Base-by-base conservation (phyloP, 2,329 filamentous ascomycete genomes). In the Herpotrichia juniperi region DNA sequence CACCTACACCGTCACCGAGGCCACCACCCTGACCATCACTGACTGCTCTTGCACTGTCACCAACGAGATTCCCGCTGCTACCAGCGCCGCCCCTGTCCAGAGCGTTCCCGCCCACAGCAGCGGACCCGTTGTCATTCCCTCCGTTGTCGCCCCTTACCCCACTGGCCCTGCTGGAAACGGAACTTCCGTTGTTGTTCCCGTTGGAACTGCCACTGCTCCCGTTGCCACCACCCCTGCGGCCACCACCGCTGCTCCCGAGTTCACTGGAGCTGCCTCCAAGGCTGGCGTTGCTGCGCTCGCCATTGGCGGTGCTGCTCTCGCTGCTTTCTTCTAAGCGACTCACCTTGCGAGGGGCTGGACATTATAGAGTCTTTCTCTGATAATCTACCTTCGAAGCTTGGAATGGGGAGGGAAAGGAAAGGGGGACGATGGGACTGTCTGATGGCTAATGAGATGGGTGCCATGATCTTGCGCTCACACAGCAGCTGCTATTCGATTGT, bases 201-300 rank as follows among this genome's bases (percentile, higher is more conserved):
- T 46, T 42, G 47, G 43, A n/a, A 51, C 47, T 31, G 42, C 19
- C 8, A 32, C 46, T 28, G 25, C 44, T 48, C 28, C 28, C 9
- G 28, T 9, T 31, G 28, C 28, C n/a, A 8, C 28, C 28, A n/a
- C 45, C 54, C 21, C 21, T 25, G 51, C 51, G 40, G 12, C 49
- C 42, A 42, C 53, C 42, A 53, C 56, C 39, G 39, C 60, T 48
- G 44, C 56, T 46, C 52, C 53, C 17, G 43, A 43, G 16, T 43
- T 61, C 16, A 82, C 80, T 53, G 81, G 80, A 50, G 81, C 78
- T 64, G 81, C 79, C 64, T 74, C 75, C 67, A 78, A 80, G 73
- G 75, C 73, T 54, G 80, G 79, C 66, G 80, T 78, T 53, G 79
- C 78, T 63, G 73, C 84, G 56, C 77, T 79, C 53, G 80, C 78